phyloP scores from a whole-genome alignment of 1,284 basidiomycete genomes.

The Ganoderma sinense region DNA sequence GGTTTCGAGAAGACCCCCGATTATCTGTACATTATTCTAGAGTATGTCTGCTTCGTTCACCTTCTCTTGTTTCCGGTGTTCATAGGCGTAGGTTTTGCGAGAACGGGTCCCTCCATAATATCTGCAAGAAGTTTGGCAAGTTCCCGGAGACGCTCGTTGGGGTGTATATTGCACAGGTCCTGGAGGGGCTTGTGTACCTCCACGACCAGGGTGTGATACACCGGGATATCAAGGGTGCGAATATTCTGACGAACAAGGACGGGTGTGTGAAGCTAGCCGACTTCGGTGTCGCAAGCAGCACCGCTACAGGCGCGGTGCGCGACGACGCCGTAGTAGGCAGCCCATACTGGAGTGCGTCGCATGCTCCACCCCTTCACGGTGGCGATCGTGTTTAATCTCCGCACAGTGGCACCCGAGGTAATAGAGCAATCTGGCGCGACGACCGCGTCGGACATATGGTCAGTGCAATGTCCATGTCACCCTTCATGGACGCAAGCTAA shows the following conservation, averaged over 20 bases:
- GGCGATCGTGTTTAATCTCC: constrained; percentile 26
- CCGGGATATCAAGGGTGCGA: constrained; percentile 98
- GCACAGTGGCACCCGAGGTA: constrained; percentile 93
- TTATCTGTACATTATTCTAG: constrained; percentile 95
- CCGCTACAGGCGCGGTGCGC: constrained; percentile 72
- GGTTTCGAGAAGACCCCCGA: constrained; percentile 96
- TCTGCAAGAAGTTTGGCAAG: constrained; percentile 97
- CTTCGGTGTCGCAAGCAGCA: constrained; percentile 88
- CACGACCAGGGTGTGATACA: constrained; percentile 99
- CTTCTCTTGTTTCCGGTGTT: constrained; percentile 9
- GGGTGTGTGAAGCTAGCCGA: constrained; percentile 96
- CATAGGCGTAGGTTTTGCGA: constrained; percentile 83
- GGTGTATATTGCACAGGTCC: constrained; percentile 94
- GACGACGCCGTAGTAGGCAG: constrained; percentile 95
- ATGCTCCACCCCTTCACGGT: constrained; percentile 23
- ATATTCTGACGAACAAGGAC: constrained; percentile 98
- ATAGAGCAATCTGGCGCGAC: constrained; percentile 97
- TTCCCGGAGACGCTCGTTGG: constrained; percentile 97
- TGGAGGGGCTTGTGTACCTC: constrained; percentile 93
- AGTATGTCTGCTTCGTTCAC: constrained; percentile 52
- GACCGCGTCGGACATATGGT: constrained; percentile 97
- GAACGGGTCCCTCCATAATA: constrained; percentile 95
- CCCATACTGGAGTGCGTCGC: constrained; percentile 91
- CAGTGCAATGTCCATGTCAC: constrained; percentile 30
- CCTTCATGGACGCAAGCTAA: constrained; percentile 1